These are phyloP conservation scores for Oryza longistaminata DNA, from an alignment of 176 grass and related monocot genomes.

Conservation along the genomic window DNA sequence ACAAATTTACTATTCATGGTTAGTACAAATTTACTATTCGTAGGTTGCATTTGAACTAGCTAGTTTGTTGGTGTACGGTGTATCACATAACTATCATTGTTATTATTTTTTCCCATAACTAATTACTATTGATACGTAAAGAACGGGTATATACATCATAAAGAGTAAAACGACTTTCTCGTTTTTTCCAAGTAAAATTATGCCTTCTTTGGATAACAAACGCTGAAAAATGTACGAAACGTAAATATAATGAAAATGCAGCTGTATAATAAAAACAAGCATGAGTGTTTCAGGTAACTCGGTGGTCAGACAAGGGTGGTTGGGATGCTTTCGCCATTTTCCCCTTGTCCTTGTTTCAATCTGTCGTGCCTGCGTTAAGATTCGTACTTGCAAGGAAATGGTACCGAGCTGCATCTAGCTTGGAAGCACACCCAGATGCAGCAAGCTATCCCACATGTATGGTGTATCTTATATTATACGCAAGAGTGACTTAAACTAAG, in stretches of 20 bases:
- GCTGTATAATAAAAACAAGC: not conserved
- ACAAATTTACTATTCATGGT: no score
- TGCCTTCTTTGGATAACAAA: no score
- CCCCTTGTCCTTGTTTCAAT: not conserved
- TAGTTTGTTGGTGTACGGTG: no score
- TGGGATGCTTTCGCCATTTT: not conserved
- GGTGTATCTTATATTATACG: conserved; percentile 33
- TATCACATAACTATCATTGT: no score
- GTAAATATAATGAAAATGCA: not conserved
- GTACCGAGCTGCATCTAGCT: not conserved
- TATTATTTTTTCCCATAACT: no score
- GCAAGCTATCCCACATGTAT: not conserved
- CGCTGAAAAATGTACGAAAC: no score
- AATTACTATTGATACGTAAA: no score
- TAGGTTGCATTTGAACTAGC: no score
- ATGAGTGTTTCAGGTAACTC: not conserved
- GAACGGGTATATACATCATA: no score
- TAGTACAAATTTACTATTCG: no score
- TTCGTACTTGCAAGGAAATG: not conserved
- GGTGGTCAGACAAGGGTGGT: not conserved
- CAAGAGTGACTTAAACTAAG: conserved; percentile 26
- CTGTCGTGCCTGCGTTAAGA: not conserved
- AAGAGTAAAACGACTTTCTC: no score
- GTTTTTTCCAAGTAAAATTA: no score
- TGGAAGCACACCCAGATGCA: not conserved